Evolutionary conservation across 1,284 basidiomycete species (phyloP), one percentile per base, ranked within the genome.

Genomic region (Schizopora paradoxa): DNA sequence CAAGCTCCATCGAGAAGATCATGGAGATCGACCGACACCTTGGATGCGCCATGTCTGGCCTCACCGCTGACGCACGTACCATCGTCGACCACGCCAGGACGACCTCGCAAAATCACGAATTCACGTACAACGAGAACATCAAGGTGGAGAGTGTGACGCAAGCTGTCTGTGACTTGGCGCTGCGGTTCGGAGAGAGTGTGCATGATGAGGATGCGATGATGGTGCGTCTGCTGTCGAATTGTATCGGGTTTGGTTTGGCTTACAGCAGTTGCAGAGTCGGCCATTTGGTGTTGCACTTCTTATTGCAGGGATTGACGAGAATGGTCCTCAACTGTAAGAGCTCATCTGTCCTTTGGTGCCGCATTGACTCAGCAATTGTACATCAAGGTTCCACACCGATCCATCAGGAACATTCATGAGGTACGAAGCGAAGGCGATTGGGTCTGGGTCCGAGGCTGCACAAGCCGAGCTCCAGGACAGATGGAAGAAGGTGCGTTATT

Each of bases 61-160:
- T 99, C 54, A 96, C 92, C 26, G 96, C 96, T 43, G 96, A 99
- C 67, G 96, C 96, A 41, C 80, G 96, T 55, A 99, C 96, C 36
- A 99, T 99, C 91, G 91, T 99, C 66, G 96, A 99, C 75, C 96
- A 99, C 65, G 96, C 95, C n/a, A 82, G 95, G 50, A 92, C 98
- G 47, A 98, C 95, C 4, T 68, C 85, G 19, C 91, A 98, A 69
- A 97, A 95, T 70, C 96, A 99, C 67, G 69, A 83, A 1, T 99
- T 99, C 72, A 96, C 91, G 5, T 99, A 96, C 64, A 91, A 99
- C 70, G 96, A 99, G 69, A 74, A 68, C 57, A 99, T 99, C 70
- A 92, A 91, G 62, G 92, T 99, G 47, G 94, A 97, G 73, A 93
- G 90, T 61, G 91, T 84, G 47, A 97, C 96, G 2, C 96, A 99